These are phyloP conservation scores for Hericium coralloides DNA, from an alignment of 768 basidiomycete genomes.

Conservation along the genomic window DNA sequence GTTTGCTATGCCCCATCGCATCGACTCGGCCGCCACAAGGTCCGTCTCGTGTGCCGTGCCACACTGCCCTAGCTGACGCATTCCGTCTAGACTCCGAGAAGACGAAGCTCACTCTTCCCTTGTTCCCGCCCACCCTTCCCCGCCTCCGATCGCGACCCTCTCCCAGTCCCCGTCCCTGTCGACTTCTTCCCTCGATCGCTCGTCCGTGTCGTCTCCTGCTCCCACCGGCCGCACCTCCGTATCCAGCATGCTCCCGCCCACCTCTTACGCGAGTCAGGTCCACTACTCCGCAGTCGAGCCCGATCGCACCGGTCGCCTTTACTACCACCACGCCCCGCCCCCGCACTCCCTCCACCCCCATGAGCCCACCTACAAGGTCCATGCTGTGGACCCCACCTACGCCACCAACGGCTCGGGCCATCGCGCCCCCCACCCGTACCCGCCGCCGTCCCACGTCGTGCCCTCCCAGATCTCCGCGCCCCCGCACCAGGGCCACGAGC, in stretches of 20 bases:
- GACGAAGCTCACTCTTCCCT: conserved; percentile 33
- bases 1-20: conserved; percentile 41
- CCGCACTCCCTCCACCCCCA: neutral
- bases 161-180: conserved; percentile 56
- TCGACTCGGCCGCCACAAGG: conserved; percentile 26
- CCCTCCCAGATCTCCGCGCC: conserved; percentile 13
- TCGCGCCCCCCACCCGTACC: conserved; percentile 10
- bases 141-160: conserved; percentile 36
- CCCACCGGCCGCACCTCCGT: conserved; percentile 32
- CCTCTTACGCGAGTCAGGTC: conserved; percentile 28
- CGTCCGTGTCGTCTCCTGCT: conserved; percentile 51
- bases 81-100: conserved; percentile 21
- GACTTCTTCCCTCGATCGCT: conserved; percentile 50
- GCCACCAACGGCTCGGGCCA: neutral
- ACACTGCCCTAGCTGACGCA: conserved; percentile 7
- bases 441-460: conserved; percentile 17
- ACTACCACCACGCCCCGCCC: conserved; percentile 5
- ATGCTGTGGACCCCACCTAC: neutral
- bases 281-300: conserved; percentile 6
- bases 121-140: conserved; percentile 29
- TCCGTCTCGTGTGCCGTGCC: conserved; percentile 10
- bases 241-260: conserved; percentile 28
- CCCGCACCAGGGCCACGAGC: conserved; percentile 9
- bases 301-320: conserved; percentile 7
- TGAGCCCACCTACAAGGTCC: neutral